phyloP scores from a whole-genome alignment of 306 rosid genomes.

The Vigna trinervia region DNA sequence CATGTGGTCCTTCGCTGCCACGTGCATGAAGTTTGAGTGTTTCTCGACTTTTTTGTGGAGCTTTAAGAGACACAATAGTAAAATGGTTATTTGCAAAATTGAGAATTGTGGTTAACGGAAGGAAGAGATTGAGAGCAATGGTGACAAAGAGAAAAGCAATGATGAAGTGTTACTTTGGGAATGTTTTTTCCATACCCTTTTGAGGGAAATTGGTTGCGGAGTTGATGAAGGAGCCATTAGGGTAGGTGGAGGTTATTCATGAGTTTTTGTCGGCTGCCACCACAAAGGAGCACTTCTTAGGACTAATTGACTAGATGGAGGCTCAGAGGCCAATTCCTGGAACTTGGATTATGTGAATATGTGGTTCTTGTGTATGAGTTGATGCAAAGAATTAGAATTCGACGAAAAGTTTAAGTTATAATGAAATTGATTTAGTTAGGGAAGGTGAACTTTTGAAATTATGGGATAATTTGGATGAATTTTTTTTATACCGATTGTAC shows the following conservation, averaged over 20 bases:
- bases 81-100: constrained; percentile 48
- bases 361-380: too few relatives aligned
- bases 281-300: constrained; percentile 66
- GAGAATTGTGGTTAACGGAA: constrained; percentile 86
- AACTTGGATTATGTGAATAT: neutral
- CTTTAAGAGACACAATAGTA: constrained; percentile 21
- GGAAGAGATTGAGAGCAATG: constrained; percentile 45
- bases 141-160: neutral
- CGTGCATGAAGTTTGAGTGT: constrained; percentile 60
- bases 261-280: constrained; percentile 46
- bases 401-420: too few relatives aligned
- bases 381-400: too few relatives aligned
- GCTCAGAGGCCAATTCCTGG: constrained; percentile 58
- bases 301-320: constrained; percentile 86
- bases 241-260: constrained; percentile 53
- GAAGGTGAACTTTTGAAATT: too few relatives aligned
- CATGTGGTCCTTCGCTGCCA: constrained; percentile 57
- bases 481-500: too few relatives aligned
- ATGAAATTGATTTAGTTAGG: too few relatives aligned
- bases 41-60: constrained; percentile 76
- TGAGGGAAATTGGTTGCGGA: constrained; percentile 47
- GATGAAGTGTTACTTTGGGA: constrained; percentile 65
- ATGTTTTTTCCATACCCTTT: constrained; percentile 71
- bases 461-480: too few relatives aligned
- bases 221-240: constrained; percentile 53